These are phyloP conservation scores for Colletotrichum destructivum DNA, from an alignment of 2,329 filamentous ascomycete species.

Conservation along the genomic window DNA sequence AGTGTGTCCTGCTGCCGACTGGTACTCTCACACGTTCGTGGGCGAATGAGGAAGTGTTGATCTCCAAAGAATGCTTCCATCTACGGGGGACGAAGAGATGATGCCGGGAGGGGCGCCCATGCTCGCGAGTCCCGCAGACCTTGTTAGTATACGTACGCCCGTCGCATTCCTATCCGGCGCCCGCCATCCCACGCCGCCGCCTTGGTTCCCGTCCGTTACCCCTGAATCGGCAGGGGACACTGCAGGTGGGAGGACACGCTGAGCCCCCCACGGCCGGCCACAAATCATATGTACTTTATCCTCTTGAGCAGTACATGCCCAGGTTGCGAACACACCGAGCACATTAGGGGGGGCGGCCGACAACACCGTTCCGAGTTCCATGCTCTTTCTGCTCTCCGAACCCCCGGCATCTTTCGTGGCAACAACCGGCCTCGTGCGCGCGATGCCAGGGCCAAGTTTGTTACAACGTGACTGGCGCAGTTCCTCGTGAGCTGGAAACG, in stretches of 20 bases:
- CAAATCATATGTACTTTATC: background rate
- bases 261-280: background rate
- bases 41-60: background rate
- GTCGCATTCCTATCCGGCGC: background rate
- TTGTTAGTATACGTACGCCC: too few species aligned
- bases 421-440: background rate
- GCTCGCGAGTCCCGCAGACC: too few species aligned
- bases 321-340: background rate
- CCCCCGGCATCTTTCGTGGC: background rate
- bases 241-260: background rate
- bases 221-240: background rate
- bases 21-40: background rate
- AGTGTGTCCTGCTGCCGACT: background rate
- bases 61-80: too few species aligned
- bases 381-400: background rate
- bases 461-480: too few species aligned
- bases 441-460: background rate
- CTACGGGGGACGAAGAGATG: background rate
- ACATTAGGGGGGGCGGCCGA: too few species aligned
- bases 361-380: too few species aligned
- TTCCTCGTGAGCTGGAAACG: background rate
- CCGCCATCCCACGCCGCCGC: background rate
- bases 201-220: background rate
- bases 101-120: too few species aligned
- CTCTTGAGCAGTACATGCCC: too few species aligned